Conservation (phyloP, 345 rosid species). For the Murraya paniculata region DNA sequence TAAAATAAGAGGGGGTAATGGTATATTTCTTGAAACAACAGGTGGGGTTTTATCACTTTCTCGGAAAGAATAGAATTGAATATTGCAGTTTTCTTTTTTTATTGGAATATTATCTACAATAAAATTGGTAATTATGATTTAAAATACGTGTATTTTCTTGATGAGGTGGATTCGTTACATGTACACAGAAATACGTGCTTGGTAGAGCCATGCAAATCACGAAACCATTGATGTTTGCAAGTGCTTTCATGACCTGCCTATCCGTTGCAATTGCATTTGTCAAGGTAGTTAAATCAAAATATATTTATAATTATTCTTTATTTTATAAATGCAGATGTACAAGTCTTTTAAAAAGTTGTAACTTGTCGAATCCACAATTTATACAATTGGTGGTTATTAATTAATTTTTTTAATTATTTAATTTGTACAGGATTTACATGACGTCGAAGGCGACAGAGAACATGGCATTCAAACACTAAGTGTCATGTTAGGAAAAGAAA, state of each 20-base stretch:
- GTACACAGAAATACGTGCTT: conserved; percentile 33
- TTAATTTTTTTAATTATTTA: not conserved
- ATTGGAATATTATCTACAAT: no score
- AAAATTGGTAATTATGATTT: no score
- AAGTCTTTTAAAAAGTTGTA: not conserved
- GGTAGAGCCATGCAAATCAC: conserved; percentile 27
- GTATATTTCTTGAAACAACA: no score
- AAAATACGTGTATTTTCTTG: no score
- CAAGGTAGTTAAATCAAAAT: conserved; percentile 20
- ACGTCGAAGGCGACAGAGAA: conserved; percentile 31
- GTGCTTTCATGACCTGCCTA: conserved; percentile 33
- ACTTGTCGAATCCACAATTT: not conserved
- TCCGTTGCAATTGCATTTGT: conserved; percentile 27
- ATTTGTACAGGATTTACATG: conserved; percentile 35
- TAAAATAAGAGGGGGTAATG: not conserved
- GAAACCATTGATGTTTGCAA: conserved; percentile 28
- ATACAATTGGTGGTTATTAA: not conserved
- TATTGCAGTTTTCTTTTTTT: no score
- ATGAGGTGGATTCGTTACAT: not conserved
- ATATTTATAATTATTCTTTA: no score
- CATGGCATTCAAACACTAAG: conserved; percentile 29
- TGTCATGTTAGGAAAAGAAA: conserved; percentile 26
- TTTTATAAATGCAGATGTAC: no score
- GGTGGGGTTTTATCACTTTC: no score
- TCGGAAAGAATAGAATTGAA: no score